phyloP scores from a whole-genome alignment of 768 basidiomycete species.

The Pulveroboletus sp. region DNA sequence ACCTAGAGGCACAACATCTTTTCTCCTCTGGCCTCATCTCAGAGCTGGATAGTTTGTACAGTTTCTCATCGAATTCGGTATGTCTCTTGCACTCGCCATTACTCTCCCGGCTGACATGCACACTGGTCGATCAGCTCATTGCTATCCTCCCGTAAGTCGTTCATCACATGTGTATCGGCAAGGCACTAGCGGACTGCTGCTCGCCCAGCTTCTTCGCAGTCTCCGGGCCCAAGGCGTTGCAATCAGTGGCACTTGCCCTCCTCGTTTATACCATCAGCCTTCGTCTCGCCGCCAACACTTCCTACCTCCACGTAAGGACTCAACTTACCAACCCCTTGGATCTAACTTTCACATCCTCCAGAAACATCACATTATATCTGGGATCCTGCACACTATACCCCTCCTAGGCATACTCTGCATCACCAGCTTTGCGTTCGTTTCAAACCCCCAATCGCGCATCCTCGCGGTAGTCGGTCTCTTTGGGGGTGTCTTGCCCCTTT shows the following conservation, averaged over 20 bases:
- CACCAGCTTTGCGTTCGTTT: constrained; percentile 6
- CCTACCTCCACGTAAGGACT: constrained; percentile 7
- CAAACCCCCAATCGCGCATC: constrained; percentile 4
- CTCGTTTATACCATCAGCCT: constrained; percentile 25
- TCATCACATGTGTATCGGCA: neutral
- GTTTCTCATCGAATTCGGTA: constrained; percentile 15
- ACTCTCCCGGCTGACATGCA: neutral
- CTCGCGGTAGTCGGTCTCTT: constrained; percentile 8
- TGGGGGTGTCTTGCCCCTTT: constrained; percentile 8
- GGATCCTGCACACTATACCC: neutral
- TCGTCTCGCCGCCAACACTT: constrained; percentile 5
- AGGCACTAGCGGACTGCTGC: neutral
- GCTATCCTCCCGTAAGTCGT: constrained; percentile 16
- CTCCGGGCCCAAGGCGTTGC: constrained; percentile 8
- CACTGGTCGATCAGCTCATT: constrained; percentile 3
- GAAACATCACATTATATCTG: constrained; percentile 5
- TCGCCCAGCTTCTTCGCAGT: neutral
- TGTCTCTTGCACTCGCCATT: neutral
- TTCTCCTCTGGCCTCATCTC: neutral
- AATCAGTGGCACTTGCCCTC: constrained; percentile 8
- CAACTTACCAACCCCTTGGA: neutral
- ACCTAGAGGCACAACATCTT: too few relatives aligned
- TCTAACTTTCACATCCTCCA: neutral
- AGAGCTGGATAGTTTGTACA: constrained; percentile 14
- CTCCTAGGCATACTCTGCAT: constrained; percentile 7